Evolutionary conservation across 495 filamentous ascomycete genomes (phyloP).

Genomic region (Daldinia grandis): DNA sequence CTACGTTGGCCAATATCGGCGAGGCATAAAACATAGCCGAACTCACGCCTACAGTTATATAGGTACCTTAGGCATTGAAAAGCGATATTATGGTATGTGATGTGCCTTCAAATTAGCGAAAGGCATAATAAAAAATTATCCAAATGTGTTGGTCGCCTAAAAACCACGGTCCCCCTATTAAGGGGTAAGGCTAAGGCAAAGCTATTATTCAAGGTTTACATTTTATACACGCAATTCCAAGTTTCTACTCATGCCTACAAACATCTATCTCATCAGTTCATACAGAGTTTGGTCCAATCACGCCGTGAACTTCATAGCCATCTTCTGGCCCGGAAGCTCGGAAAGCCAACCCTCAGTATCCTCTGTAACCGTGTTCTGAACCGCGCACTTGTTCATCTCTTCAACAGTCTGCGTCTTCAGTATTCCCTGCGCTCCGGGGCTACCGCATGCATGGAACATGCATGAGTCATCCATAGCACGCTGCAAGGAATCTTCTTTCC

Average conservation of each 20-base stretch:
- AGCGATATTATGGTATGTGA: no score
- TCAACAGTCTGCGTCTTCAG: constrained; percentile 55
- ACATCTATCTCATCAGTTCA: not conserved
- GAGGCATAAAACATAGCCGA: no score
- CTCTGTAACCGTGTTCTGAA: constrained; percentile 53
- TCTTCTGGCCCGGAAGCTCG: constrained; percentile 42
- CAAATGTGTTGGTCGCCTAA: no score
- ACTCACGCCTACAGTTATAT: no score
- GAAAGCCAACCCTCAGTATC: constrained; percentile 51
- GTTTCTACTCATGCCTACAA: not conserved
- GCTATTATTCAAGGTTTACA: not conserved
- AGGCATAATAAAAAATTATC: no score
- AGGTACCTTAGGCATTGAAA: no score
- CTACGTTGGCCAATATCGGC: not conserved
- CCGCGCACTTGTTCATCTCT: constrained; percentile 54
- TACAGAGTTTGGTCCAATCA: not conserved
- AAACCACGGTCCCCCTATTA: no score
- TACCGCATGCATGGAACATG: constrained; percentile 56
- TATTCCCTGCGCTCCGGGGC: constrained; percentile 44
- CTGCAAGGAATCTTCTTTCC: constrained; percentile 56
- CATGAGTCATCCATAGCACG: constrained; percentile 53
- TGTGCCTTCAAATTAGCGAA: no score
- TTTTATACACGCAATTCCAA: not conserved
- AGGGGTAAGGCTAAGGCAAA: not conserved
- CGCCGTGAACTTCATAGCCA: constrained; percentile 20